These are phyloP conservation scores for Dendrothele bispora DNA, from an alignment of 768 basidiomycete species.

Conservation along the genomic window DNA sequence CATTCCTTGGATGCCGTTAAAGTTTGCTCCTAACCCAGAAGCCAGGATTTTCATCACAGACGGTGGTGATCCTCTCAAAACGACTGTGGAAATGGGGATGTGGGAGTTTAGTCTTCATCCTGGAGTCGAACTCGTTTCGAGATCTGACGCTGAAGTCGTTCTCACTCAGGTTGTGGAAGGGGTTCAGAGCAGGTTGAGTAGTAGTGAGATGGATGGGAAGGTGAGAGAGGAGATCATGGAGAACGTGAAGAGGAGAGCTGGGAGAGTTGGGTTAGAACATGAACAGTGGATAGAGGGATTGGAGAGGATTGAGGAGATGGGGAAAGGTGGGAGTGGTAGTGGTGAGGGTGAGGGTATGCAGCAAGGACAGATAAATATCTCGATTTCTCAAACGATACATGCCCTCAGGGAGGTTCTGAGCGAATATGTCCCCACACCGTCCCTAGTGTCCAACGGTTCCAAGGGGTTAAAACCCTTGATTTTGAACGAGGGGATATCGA, in stretches of 20 bases:
- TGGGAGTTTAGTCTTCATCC: constrained; percentile 40
- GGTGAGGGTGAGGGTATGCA: constrained; percentile 13
- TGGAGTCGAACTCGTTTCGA: constrained; percentile 54
- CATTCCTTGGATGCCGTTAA: constrained; percentile 61
- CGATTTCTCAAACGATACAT: constrained; percentile 49
- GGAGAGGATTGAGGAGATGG: constrained; percentile 16
- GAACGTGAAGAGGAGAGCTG: constrained; percentile 3
- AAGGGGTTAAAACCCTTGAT: constrained; percentile 39
- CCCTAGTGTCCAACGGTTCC: constrained; percentile 19
- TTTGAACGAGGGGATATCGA: constrained; percentile 66
- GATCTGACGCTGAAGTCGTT: constrained; percentile 54
- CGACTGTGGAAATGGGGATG: constrained; percentile 38
- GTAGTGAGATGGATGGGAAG: constrained; percentile 6
- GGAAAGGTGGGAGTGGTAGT: constrained; percentile 2
- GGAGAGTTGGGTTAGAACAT: constrained; percentile 6
- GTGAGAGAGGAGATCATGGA: background rate
- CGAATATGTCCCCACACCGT: no score
- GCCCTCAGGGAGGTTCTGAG: constrained; percentile 42
- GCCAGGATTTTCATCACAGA: constrained; percentile 63
- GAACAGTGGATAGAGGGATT: constrained; percentile 17
- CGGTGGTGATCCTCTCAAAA: constrained; percentile 61
- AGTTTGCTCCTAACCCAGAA: constrained; percentile 39
- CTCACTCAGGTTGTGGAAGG: constrained; percentile 47
- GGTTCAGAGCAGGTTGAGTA: constrained; percentile 20
- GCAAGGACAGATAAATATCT: no score